Evolutionary conservation across 1,284 basidiomycete species (phyloP).

Genomic region (Mycena sp.): DNA sequence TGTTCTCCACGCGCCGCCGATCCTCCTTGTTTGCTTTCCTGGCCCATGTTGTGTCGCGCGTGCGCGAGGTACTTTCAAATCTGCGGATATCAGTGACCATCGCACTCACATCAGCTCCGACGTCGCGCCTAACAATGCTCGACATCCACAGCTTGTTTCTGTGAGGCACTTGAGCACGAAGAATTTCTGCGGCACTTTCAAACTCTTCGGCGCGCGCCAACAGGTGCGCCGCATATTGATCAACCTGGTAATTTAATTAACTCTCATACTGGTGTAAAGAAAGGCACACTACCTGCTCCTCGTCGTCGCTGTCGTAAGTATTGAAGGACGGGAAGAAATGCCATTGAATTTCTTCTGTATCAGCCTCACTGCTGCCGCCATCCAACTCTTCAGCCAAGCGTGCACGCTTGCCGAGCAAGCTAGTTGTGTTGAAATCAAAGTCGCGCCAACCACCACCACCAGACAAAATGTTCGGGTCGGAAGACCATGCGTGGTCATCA

Average conservation of each 20-base stretch:
- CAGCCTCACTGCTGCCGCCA: no score
- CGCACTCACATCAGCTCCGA: not conserved
- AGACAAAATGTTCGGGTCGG: no score
- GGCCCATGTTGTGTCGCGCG: not conserved
- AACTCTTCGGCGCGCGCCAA: not conserved
- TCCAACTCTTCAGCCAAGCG: no score
- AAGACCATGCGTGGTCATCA: not conserved
- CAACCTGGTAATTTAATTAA: no score
- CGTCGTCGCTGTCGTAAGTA: no score
- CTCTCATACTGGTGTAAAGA: no score
- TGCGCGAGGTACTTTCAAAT: not conserved
- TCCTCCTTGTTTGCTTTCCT: not conserved
- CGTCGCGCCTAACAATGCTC: not conserved
- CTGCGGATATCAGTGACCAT: not conserved
- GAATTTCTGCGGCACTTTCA: not conserved
- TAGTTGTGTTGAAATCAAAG: no score
- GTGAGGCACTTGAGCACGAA: not conserved
- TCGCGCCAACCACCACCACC: not conserved
- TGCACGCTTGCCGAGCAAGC: no score
- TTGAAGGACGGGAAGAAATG: no score
- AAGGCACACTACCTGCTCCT: no score
- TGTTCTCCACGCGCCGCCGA: not conserved
- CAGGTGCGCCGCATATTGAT: no score
- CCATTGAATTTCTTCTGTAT: no score
- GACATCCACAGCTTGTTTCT: constrained; percentile 4